phyloP scores from a whole-genome alignment of 1,284 basidiomycete species.

The Cystobasidium sp. region DNA sequence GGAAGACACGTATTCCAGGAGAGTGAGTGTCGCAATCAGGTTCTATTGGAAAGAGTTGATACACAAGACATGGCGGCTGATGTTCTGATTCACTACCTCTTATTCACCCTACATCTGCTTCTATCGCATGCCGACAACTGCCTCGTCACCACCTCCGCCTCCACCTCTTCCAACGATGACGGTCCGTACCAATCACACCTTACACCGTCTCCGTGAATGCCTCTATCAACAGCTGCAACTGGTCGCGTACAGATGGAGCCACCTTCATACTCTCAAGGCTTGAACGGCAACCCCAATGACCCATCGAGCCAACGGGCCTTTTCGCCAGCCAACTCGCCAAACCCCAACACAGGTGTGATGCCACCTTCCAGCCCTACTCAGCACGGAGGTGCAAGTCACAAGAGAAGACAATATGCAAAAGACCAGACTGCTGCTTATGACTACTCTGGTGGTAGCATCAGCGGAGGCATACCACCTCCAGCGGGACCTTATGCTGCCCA shows the following conservation, averaged over 20 bases:
- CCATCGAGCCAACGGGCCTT: conserved; percentile 25
- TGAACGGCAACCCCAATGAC: conserved; percentile 34
- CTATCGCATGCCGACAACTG: not conserved
- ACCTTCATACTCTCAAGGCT: conserved; percentile 33
- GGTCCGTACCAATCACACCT: conserved; percentile 1
- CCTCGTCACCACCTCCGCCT: not conserved
- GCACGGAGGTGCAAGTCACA: conserved; percentile 13
- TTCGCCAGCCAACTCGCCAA: conserved; percentile 31
- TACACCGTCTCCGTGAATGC: no score
- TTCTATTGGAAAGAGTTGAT: not conserved
- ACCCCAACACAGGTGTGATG: conserved; percentile 23
- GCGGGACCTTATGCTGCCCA: conserved; percentile 58
- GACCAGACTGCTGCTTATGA: conserved; percentile 86
- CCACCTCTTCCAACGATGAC: not conserved
- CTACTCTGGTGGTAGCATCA: conserved; percentile 56
- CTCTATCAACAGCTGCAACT: conserved; percentile 22
- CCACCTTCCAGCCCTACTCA: conserved; percentile 32
- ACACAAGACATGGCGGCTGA: not conserved
- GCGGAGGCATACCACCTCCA: conserved; percentile 13
- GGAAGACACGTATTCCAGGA: conserved; percentile 34
- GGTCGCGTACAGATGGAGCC: conserved; percentile 42
- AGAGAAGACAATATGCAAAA: conserved; percentile 77
- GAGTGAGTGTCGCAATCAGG: conserved; percentile 20
- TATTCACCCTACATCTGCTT: not conserved
- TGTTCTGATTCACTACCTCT: not conserved